Evolutionary conservation across 2,329 filamentous ascomycete species (phyloP), one percentile per base, ranked within the genome.

Genomic region (Fusarium papillatum): DNA sequence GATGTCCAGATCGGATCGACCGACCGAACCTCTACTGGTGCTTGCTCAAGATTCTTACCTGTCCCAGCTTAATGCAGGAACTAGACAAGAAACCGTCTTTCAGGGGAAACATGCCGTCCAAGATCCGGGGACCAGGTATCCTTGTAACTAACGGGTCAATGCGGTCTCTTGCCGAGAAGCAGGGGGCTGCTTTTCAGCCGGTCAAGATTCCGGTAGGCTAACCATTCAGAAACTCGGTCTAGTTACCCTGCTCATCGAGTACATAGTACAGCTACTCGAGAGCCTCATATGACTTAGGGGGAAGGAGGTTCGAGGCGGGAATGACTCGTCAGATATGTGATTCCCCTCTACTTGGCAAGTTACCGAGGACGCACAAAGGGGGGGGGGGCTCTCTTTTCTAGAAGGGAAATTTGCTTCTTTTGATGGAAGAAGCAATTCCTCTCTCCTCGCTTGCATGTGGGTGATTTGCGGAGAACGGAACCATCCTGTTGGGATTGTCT

Each of bases 11-110:
- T 60, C 55, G 19, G 29, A 57, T 60, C 55, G 55, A 22, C 31
- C 34, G 55, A 60, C 55, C n/a, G 38, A 39, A 7, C 7, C 31
- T 59, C 22, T 39, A 4, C 0, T 59, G 24, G 10, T 46, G 48
- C 11, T 34, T 55, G 50, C 22, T n/a, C 11, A 34, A 57, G 29
- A 57, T 16, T 57, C 50, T 13, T 34, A 11, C 19, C 50, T 31
- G 31, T n/a, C 31, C 55, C 55, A 36, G 22, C 22, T 60, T 26
- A 60, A 60, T 60, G 55, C 55, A 60, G 55, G 55, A 60, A 60
- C 55, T 60, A 60, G 22, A 26, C 34, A 8, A 57, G 11, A 22
- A 34, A 8, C 50, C 13, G 29, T 57, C 50, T 31, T 14, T 57
- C 50, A 57, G 29, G 50, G 50, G 50, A 34, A 22, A 22, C 29